These are phyloP conservation scores for Speleostelium caveatum DNA, from an alignment of 78 protist species.

Conservation along the genomic window DNA sequence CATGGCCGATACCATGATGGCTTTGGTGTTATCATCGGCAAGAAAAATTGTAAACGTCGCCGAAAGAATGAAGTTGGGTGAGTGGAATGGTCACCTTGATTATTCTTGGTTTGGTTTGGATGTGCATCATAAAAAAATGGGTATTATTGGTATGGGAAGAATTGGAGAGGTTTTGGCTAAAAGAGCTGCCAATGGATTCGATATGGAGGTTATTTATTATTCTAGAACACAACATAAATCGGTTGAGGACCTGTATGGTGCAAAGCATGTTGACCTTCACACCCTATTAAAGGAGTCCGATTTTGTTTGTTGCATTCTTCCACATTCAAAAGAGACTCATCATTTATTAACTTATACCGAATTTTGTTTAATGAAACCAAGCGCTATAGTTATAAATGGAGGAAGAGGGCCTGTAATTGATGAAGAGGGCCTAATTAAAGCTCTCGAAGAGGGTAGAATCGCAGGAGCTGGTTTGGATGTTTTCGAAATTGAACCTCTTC, in stretches of 20 bases:
- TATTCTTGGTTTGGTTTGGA: slow-evolving; percentile 21
- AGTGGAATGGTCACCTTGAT: slow-evolving; percentile 3
- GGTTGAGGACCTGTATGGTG: not conserved
- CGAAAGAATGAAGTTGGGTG: not conserved
- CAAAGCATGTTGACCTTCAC: slow-evolving; percentile 1
- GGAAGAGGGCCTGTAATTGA: slow-evolving; percentile 61
- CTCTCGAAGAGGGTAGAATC: slow-evolving; percentile 16
- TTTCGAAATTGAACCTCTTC: slow-evolving; percentile 50
- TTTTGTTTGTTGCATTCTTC: slow-evolving; percentile 5
- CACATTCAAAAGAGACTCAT: slow-evolving; percentile 25
- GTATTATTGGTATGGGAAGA: slow-evolving; percentile 80
- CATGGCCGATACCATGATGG: slow-evolving; percentile 55
- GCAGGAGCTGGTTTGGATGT: slow-evolving; percentile 80
- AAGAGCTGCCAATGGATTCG: slow-evolving; percentile 45
- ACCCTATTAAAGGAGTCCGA: slow-evolving; percentile 13
- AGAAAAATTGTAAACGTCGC: slow-evolving; percentile 15
- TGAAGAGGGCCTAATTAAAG: slow-evolving; percentile 39
- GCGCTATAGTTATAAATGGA: slow-evolving; percentile 47
- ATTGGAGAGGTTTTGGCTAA: slow-evolving; percentile 76
- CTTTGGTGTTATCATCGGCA: slow-evolving; percentile 37
- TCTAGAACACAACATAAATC: not conserved
- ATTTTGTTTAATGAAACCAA: slow-evolving; percentile 37
- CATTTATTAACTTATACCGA: not conserved
- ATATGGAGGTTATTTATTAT: slow-evolving; percentile 50
- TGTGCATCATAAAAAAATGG: slow-evolving; percentile 78